Evolutionary conservation across 2,329 filamentous ascomycete species (phyloP).

Genomic region (Alternaria viburni): DNA sequence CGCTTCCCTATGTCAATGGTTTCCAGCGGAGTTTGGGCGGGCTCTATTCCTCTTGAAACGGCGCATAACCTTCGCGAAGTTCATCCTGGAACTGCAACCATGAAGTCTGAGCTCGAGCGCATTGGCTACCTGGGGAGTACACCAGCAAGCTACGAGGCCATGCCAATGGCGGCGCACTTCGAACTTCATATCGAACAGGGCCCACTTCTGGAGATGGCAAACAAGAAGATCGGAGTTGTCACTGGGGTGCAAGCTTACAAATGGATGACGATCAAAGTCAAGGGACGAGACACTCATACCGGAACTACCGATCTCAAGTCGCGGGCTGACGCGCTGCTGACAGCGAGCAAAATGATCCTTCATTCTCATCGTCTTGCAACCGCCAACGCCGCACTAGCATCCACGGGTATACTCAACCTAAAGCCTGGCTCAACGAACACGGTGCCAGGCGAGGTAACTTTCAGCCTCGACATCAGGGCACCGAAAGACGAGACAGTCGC

Average conservation of each 20-base stretch:
- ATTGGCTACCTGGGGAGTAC: slow-evolving; percentile 72
- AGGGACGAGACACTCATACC: slow-evolving; percentile 73
- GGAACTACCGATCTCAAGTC: slow-evolving; percentile 74
- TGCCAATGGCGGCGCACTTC: slow-evolving; percentile 77
- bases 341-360: slow-evolving; percentile 71
- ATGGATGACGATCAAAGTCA: slow-evolving; percentile 73
- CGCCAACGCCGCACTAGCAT: slow-evolving; percentile 66
- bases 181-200: slow-evolving; percentile 88
- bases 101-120: slow-evolving; percentile 71
- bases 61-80: slow-evolving; percentile 69
- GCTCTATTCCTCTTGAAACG: slow-evolving; percentile 65
- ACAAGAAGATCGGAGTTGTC: slow-evolving; percentile 72
- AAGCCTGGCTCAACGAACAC: slow-evolving; percentile 76
- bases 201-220: slow-evolving; percentile 70
- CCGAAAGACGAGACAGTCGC: slow-evolving; percentile 63
- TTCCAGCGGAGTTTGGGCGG: slow-evolving; percentile 78
- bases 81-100: slow-evolving; percentile 64
- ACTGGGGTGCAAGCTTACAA: slow-evolving; percentile 76
- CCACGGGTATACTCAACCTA: slow-evolving; percentile 71
- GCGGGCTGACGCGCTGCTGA: slow-evolving; percentile 71
- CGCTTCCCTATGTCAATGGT: slow-evolving; percentile 79
- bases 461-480: slow-evolving; percentile 72
- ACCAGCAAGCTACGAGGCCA: slow-evolving; percentile 63
- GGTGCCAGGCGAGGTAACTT: slow-evolving; percentile 70
- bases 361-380: slow-evolving; percentile 69